These are phyloP conservation scores for Auriscalpium microsporum DNA, from an alignment of 768 basidiomycete species.

Conservation along the genomic window DNA sequence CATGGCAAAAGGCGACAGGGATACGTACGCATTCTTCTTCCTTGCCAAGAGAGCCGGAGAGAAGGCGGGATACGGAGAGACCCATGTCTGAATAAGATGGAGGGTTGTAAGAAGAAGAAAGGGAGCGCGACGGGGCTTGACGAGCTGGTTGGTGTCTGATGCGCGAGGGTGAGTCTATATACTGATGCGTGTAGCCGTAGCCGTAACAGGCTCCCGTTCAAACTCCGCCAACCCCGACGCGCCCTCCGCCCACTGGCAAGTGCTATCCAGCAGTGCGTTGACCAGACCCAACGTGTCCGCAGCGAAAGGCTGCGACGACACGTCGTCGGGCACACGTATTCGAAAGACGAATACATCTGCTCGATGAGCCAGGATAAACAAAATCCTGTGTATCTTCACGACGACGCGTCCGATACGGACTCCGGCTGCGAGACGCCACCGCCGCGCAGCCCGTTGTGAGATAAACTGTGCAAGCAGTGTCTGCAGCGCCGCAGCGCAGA, in stretches of 20 bases:
- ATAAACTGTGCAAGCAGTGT: too few species aligned
- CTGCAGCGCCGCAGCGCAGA: too few species aligned
- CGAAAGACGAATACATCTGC: too few species aligned
- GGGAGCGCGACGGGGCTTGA: background rate
- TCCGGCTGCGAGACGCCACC: too few species aligned
- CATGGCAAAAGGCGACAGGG: conserved; percentile 20
- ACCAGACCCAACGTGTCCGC: too few species aligned
- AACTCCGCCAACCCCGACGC: background rate
- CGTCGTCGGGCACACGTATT: too few species aligned
- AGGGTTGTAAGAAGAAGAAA: background rate
- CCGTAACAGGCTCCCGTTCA: conserved; percentile 7
- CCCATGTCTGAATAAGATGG: conserved; percentile 43
- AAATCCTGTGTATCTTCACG: too few species aligned
- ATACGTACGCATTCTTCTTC: conserved; percentile 97
- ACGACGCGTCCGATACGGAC: too few species aligned
- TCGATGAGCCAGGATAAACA: too few species aligned
- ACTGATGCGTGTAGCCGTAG: background rate
- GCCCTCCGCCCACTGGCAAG: background rate
- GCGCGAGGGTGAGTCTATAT: conserved; percentile 1
- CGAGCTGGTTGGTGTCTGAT: conserved; percentile 9
- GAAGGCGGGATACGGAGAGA: conserved; percentile 64
- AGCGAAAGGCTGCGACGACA: too few species aligned
- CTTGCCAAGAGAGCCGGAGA: conserved; percentile 89
- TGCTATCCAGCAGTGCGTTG: too few species aligned
- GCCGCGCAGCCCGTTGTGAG: too few species aligned